These are phyloP conservation scores for Talaromyces albobiverticillius DNA, from an alignment of 2,329 filamentous ascomycete species.

Conservation along the genomic window DNA sequence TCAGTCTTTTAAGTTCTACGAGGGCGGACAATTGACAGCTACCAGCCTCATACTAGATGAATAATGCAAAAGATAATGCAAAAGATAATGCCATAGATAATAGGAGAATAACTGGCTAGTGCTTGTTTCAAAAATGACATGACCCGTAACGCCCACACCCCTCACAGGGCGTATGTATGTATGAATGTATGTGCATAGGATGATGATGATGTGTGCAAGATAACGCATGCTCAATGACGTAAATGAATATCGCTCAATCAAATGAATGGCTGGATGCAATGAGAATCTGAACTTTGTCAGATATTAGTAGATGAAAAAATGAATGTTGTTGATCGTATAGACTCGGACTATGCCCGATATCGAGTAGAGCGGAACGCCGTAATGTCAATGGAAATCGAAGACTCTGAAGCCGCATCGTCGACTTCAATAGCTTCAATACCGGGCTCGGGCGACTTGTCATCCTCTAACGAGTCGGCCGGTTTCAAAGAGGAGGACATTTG, in stretches of 20 bases:
- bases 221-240: not conserved
- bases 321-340: too few relatives aligned
- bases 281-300: too few relatives aligned
- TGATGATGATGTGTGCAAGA: not conserved
- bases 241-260: not conserved
- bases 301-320: not conserved
- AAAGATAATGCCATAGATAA: too few relatives aligned
- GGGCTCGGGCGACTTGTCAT: slow-evolving; percentile 21
- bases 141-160: too few relatives aligned
- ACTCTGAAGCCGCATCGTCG: slow-evolving; percentile 32
- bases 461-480: slow-evolving; percentile 7
- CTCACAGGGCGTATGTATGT: too few relatives aligned
- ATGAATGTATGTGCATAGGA: too few relatives aligned
- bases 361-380: slow-evolving; percentile 32
- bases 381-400: slow-evolving; percentile 34
- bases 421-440: slow-evolving; percentile 31
- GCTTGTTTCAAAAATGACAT: too few relatives aligned
- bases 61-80: too few relatives aligned
- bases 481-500: not conserved
- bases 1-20: too few relatives aligned
- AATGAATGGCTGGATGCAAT: not conserved
- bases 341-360: slow-evolving; percentile 17
- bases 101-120: too few relatives aligned
- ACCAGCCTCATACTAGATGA: too few relatives aligned
- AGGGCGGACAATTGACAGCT: too few relatives aligned